Conservation (phyloP, 495 filamentous ascomycete species). For the Tuber aestivum region DNA sequence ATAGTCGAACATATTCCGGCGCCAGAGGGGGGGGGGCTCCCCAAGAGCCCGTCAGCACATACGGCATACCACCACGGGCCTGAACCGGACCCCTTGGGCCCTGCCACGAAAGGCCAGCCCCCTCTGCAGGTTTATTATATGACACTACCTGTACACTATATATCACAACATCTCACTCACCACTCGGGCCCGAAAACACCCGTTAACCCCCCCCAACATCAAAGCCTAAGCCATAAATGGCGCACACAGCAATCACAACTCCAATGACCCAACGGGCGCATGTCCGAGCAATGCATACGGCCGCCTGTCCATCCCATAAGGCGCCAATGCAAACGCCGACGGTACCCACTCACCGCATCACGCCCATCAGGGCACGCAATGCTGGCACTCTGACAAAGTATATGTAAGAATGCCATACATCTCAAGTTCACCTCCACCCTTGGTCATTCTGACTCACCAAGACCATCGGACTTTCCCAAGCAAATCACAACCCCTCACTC, state of each 20-base stretch:
- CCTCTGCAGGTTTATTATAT: neutral
- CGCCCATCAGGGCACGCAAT: neutral
- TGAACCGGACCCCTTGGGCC: neutral
- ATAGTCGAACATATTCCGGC: neutral
- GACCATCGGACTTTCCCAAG: neutral
- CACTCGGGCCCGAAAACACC: neutral
- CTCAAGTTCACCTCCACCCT: neutral
- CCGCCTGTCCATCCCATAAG: neutral
- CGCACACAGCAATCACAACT: neutral
- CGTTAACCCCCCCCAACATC: neutral
- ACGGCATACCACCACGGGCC: neutral
- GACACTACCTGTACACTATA: neutral
- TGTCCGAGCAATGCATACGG: neutral
- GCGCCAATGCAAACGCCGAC: neutral
- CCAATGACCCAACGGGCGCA: neutral
- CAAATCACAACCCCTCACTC: neutral
- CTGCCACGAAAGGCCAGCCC: neutral
- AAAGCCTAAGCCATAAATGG: neutral
- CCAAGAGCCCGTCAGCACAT: neutral
- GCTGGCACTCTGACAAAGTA: neutral
- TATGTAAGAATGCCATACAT: neutral
- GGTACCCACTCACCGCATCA: neutral
- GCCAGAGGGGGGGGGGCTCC: neutral
- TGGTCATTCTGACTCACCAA: neutral
- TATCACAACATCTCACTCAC: conserved; percentile 1